phyloP scores from a whole-genome alignment of 139 green algal genomes.

The Gonium pectorale region DNA sequence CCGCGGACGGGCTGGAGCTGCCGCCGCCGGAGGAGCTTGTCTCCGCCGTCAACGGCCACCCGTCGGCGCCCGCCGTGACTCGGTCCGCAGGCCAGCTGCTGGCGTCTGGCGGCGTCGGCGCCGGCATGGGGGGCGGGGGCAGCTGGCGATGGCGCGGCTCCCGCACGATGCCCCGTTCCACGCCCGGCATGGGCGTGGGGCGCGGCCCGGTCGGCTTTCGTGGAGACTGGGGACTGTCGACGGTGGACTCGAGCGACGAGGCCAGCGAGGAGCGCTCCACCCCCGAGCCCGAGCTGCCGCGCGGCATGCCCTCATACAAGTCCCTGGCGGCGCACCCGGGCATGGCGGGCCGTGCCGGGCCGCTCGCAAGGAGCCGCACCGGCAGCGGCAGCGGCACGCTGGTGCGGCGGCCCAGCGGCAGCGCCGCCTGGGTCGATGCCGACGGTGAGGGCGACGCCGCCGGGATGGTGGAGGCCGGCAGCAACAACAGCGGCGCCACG shows the following conservation, averaged over 20 bases:
- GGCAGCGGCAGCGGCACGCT: background rate
- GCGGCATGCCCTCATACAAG: background rate
- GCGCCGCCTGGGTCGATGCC: no score
- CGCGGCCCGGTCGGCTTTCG: no score
- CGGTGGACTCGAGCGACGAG: no score
- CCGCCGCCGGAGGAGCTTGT: slow-evolving; percentile 20
- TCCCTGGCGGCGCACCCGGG: background rate
- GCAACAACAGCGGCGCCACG: background rate
- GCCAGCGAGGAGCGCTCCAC: no score
- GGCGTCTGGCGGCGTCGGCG: background rate
- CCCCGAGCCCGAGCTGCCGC: no score
- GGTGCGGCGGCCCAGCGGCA: background rate
- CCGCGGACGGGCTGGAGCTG: background rate
- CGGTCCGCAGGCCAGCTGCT: background rate
- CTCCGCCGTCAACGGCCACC: slow-evolving; percentile 15
- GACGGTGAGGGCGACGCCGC: no score
- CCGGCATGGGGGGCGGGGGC: slow-evolving; percentile 4
- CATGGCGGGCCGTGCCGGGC: background rate
- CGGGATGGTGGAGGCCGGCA: no score
- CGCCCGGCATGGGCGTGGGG: no score
- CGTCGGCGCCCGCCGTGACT: background rate
- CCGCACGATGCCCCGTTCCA: no score
- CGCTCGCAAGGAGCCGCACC: no score
- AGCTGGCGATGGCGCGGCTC: background rate
- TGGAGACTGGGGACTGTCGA: no score